Percentiles rank a stretch among this genome's conserved stretches.
These are phyloP conservation scores for Staphylotrichum tortipilum DNA, from an alignment of 495 filamentous ascomycete genomes.

Conservation along the genomic window DNA sequence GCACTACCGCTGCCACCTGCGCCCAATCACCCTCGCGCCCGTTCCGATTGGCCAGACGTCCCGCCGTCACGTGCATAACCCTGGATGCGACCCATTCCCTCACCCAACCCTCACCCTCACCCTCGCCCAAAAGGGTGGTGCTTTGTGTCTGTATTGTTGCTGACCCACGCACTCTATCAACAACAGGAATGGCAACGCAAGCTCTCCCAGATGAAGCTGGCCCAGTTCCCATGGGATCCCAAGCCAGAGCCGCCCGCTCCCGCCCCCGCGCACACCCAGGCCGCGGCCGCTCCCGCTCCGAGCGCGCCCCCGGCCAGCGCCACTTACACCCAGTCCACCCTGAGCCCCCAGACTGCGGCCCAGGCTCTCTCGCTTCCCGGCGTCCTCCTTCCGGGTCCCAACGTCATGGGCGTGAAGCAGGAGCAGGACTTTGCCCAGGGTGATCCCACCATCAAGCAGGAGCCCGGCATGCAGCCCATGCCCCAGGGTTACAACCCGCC, in stretches of 20 bases:
- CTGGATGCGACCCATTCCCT: background rate
- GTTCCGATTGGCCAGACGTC: constrained; percentile 21
- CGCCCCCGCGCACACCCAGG: constrained; percentile 20
- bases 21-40: constrained; percentile 13
- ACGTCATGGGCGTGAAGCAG: constrained; percentile 56
- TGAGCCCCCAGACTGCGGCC: constrained; percentile 27
- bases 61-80: constrained; percentile 22
- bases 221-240: constrained; percentile 94
- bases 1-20: constrained; percentile 10
- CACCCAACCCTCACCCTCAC: background rate
- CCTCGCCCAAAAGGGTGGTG: no score
- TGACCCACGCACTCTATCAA: constrained; percentile 8
- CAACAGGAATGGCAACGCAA: constrained; percentile 85
- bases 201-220: constrained; percentile 70
- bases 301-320: constrained; percentile 20
- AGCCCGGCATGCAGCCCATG: constrained; percentile 19
- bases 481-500: constrained; percentile 9
- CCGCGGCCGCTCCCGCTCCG: constrained; percentile 32
- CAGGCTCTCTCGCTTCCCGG: constrained; percentile 34
- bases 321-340: constrained; percentile 29
- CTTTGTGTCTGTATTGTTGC: no score
- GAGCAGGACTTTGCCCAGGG: constrained; percentile 57
- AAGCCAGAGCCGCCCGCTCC: constrained; percentile 37
- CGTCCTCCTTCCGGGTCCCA: constrained; percentile 26
- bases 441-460: constrained; percentile 31